Evolutionary conservation across 768 basidiomycete species (phyloP).

Genomic region (Boletus sensibilis): DNA sequence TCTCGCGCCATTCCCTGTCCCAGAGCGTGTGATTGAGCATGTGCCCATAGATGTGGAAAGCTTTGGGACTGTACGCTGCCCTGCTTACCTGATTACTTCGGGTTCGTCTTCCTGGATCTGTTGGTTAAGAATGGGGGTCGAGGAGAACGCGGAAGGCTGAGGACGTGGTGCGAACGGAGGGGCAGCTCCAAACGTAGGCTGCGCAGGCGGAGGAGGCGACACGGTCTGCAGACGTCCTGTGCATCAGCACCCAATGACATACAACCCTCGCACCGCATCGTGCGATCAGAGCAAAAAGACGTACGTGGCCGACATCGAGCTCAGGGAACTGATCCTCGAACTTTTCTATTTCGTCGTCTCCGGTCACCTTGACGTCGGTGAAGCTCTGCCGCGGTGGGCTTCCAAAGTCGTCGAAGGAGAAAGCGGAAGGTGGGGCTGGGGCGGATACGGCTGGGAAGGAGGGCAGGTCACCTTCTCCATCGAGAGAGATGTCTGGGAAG

Average conservation of each 20-base stretch:
- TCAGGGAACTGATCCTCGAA: conserved; percentile 88
- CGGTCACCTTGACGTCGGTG: conserved; percentile 75
- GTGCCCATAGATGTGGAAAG: neutral
- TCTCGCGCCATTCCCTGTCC: conserved; percentile 82
- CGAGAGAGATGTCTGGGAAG: conserved; percentile 83
- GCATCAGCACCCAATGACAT: neutral
- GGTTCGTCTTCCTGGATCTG: conserved; percentile 76
- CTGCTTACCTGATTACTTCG: conserved; percentile 73
- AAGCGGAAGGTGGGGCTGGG: conserved; percentile 40
- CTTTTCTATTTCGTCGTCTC: conserved; percentile 80
- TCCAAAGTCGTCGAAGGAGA: conserved; percentile 70
- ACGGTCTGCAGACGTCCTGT: conserved; percentile 26
- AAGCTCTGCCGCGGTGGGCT: conserved; percentile 39
- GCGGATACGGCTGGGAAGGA: conserved; percentile 35
- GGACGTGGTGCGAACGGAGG: conserved; percentile 75
- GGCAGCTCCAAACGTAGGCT: conserved; percentile 46
- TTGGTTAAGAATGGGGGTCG: conserved; percentile 73
- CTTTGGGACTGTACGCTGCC: too few species aligned
- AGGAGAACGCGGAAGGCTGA: conserved; percentile 65
- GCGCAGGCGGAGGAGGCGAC: conserved; percentile 29
- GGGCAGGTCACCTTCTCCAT: conserved; percentile 59
- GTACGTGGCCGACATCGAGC: conserved; percentile 52
- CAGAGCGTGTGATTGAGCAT: neutral
- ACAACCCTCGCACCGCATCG: conserved; percentile 14
- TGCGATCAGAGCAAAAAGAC: conserved; percentile 10